Evolutionary conservation across 176 grass and related monocot species (phyloP).

Genomic region (Otatea glauca): DNA sequence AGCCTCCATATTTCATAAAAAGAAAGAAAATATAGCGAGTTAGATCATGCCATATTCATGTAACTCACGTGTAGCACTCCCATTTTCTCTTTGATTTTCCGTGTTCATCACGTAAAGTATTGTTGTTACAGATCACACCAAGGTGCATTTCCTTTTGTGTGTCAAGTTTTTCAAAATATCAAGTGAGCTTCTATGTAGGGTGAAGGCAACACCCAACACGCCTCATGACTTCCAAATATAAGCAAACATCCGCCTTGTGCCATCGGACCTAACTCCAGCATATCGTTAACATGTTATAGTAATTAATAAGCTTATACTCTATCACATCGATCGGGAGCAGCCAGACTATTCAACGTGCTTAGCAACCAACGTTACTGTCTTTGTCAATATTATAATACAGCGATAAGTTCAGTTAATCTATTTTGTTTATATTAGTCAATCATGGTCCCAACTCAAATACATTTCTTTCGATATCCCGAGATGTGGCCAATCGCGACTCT

Average conservation of each 20-base stretch:
- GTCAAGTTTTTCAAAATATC: background rate
- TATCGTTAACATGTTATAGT: background rate
- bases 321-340: too few species aligned
- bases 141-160: background rate
- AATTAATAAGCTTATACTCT: background rate
- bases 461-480: background rate
- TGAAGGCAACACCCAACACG: background rate
- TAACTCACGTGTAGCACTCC: background rate
- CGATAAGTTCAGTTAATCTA: constrained; percentile 31
- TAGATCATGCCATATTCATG: background rate
- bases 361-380: background rate
- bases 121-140: background rate
- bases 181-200: background rate
- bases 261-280: background rate
- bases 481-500: background rate
- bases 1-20: background rate
- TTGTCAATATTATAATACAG: background rate
- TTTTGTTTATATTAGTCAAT: background rate
- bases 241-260: constrained; percentile 27
- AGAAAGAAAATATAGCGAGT: background rate
- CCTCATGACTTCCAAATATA: constrained; percentile 28
- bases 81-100: background rate
- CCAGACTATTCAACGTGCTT: constrained; percentile 20
- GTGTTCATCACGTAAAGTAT: constrained; percentile 25
- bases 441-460: constrained; percentile 1